Evolutionary conservation across 2,329 filamentous ascomycete species (phyloP).

Genomic region (Mycosphaerella sp.): DNA sequence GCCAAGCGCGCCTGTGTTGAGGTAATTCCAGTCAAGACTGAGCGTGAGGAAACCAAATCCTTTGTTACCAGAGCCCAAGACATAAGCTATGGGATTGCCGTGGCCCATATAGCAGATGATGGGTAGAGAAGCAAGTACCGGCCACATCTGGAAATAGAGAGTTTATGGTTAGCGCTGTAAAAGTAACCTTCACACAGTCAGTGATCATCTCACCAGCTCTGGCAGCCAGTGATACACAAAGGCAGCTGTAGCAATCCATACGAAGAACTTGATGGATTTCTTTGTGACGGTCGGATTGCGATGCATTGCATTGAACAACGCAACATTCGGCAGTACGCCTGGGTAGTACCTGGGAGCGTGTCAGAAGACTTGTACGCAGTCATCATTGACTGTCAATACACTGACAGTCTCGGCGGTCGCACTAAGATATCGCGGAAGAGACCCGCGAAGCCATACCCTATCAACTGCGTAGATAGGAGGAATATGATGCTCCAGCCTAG

Average conservation of each 20-base stretch:
- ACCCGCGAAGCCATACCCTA: slow-evolving; percentile 80
- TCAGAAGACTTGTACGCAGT: background rate
- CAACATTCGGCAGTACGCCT: slow-evolving; percentile 9
- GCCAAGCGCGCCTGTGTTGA: slow-evolving; percentile 3
- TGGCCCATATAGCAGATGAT: slow-evolving; percentile 32
- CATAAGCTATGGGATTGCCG: slow-evolving; percentile 31
- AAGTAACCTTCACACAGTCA: background rate
- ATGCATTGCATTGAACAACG: slow-evolving; percentile 19
- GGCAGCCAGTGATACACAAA: slow-evolving; percentile 34
- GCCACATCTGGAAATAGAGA: slow-evolving; percentile 26
- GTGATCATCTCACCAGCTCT: slow-evolving; percentile 1
- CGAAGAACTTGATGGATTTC: slow-evolving; percentile 12
- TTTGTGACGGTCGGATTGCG: slow-evolving; percentile 13
- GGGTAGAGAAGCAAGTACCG: slow-evolving; percentile 24
- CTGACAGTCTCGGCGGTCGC: slow-evolving; percentile 77
- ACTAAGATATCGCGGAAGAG: slow-evolving; percentile 74
- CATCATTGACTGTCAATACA: background rate
- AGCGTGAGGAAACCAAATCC: slow-evolving; percentile 33
- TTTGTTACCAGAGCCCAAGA: slow-evolving; percentile 29
- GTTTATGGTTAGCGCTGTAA: background rate
- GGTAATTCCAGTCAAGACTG: slow-evolving; percentile 29
- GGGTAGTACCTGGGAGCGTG: slow-evolving; percentile 51
- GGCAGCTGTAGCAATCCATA: slow-evolving; percentile 12
- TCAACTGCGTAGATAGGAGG: slow-evolving; percentile 13
- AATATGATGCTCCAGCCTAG: slow-evolving; percentile 13